Conservation (phyloP, 306 rosid genomes). For the Boehmeria nivea region DNA sequence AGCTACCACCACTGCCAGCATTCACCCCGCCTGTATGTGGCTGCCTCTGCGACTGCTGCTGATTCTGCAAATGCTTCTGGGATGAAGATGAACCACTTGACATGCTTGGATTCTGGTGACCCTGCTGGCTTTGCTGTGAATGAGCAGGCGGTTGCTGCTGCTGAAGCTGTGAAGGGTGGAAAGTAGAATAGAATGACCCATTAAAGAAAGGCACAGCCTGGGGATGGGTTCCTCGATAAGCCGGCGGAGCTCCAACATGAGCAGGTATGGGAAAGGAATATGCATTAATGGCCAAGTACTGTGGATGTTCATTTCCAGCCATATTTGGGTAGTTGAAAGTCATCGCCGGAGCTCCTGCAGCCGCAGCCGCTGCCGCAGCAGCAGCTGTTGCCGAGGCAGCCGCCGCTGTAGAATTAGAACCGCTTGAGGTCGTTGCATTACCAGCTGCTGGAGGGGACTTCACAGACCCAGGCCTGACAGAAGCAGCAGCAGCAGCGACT, state of each 20-base stretch:
- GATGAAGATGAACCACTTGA: conserved; percentile 71
- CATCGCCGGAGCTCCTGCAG: conserved; percentile 60
- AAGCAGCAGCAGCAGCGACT: conserved; percentile 62
- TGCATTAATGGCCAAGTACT: conserved; percentile 83
- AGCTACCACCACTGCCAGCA: conserved; percentile 38
- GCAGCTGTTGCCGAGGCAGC: conserved; percentile 38
- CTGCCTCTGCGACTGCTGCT: conserved; percentile 63
- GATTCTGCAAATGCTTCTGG: conserved; percentile 83
- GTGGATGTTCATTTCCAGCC: conserved; percentile 74
- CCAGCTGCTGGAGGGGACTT: conserved; percentile 59
- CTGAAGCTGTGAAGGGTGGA: conserved; percentile 86
- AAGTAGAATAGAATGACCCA: conserved; percentile 77
- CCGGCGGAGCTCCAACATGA: conserved; percentile 79
- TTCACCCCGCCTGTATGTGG: conserved; percentile 36
- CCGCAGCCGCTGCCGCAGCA: conserved; percentile 36
- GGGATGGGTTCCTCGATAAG: conserved; percentile 73
- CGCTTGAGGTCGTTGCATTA: conserved; percentile 34
- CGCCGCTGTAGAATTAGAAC: conserved; percentile 31
- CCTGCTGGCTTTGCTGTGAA: conserved; percentile 65
- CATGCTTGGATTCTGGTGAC: conserved; percentile 59
- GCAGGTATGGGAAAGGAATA: conserved; percentile 82
- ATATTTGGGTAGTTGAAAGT: conserved; percentile 80
- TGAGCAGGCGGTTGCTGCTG: conserved; percentile 56
- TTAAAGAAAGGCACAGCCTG: conserved; percentile 77
- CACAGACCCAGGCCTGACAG: conserved; percentile 67